Evolutionary conservation across 768 basidiomycete genomes (phyloP).

Genomic region (Boletus speciosus): DNA sequence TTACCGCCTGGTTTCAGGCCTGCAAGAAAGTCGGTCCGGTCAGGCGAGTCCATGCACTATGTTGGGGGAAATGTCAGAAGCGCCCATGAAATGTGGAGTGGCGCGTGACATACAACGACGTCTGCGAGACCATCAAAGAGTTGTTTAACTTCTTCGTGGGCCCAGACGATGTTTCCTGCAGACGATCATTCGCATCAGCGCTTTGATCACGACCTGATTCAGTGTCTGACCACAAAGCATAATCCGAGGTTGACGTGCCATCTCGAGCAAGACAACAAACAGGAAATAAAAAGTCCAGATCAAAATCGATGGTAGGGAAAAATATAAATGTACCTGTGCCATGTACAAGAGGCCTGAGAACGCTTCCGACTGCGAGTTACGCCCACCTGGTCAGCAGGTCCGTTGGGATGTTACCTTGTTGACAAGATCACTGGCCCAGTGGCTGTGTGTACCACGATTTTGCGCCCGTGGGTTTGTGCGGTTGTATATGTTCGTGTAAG

Average conservation of each 20-base stretch:
- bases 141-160: slow-evolving; percentile 65
- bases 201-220: background rate
- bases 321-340: too few relatives aligned
- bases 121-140: slow-evolving; percentile 69
- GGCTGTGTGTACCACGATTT: too few relatives aligned
- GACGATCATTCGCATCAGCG: background rate
- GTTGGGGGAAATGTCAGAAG: background rate
- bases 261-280: background rate
- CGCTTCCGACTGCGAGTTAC: too few relatives aligned
- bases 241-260: slow-evolving; percentile 26
- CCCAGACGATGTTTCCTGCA: slow-evolving; percentile 74
- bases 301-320: background rate
- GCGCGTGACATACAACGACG: slow-evolving; percentile 57
- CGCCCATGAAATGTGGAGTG: background rate
- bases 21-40: slow-evolving; percentile 66
- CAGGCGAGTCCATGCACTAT: slow-evolving; percentile 54
- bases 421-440: too few relatives aligned
- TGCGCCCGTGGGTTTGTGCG: too few relatives aligned
- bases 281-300: background rate
- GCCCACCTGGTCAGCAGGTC: background rate
- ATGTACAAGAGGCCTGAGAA: too few relatives aligned
- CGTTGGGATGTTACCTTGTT: background rate
- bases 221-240: slow-evolving; percentile 33
- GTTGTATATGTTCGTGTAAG: too few relatives aligned
- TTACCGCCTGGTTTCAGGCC: slow-evolving; percentile 64